These are phyloP conservation scores for Astrothelium subdiscretum DNA, from an alignment of 495 filamentous ascomycete species.

Conservation along the genomic window DNA sequence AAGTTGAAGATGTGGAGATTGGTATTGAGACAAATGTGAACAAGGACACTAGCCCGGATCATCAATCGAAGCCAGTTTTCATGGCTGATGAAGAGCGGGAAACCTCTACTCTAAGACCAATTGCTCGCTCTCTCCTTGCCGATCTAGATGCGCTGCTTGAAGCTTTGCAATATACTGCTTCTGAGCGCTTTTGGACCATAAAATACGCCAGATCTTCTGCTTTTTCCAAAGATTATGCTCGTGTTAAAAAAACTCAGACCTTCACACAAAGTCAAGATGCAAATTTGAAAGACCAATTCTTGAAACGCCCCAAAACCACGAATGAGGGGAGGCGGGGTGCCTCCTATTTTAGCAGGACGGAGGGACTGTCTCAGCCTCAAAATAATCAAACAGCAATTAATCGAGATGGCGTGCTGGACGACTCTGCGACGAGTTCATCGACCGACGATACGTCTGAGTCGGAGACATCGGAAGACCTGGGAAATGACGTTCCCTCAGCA, in stretches of 20 bases:
- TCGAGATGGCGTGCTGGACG: neutral
- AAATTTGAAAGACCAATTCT: neutral
- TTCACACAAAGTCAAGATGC: neutral
- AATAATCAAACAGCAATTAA: neutral
- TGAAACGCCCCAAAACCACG: neutral
- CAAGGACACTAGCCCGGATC: neutral
- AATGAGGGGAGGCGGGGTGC: neutral
- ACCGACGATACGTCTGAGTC: neutral
- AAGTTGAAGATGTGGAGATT: neutral
- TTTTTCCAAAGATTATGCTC: neutral
- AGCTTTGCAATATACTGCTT: constrained; percentile 41
- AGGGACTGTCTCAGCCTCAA: neutral
- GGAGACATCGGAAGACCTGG: neutral
- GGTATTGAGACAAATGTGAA: constrained; percentile 11
- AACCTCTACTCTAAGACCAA: constrained; percentile 47
- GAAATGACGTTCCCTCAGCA: neutral
- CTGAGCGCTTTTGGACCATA: neutral
- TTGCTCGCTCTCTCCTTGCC: constrained; percentile 50
- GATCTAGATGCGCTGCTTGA: constrained; percentile 54
- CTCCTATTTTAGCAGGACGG: neutral
- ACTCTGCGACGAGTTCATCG: neutral
- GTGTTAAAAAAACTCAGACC: neutral
- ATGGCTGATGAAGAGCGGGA: constrained; percentile 54
- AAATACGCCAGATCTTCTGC: constrained; percentile 8
- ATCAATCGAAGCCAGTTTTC: constrained; percentile 26